Evolutionary conservation across 2,329 filamentous ascomycete genomes (phyloP).

Genomic region (Didymella lethalis): DNA sequence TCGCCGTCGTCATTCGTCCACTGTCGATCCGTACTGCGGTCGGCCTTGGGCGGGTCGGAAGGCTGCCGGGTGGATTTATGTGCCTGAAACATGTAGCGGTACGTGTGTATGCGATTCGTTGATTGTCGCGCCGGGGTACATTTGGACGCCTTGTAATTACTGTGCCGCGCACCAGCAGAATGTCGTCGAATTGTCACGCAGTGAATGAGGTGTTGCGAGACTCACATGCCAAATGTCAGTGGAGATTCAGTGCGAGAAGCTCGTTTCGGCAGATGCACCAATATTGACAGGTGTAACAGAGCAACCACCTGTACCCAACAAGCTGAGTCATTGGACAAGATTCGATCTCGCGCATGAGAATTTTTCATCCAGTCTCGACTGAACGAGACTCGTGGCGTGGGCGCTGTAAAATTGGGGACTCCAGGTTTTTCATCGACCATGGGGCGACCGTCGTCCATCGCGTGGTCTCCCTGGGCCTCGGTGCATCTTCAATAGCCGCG

Average conservation of each 20-base stretch:
- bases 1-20: slow-evolving; percentile 24
- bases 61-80: neutral
- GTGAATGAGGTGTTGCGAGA: neutral
- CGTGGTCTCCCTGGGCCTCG: neutral
- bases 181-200: neutral
- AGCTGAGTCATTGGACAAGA: neutral
- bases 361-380: neutral
- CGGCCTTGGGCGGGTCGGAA: slow-evolving; percentile 2
- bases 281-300: neutral
- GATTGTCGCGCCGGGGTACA: slow-evolving; percentile 9
- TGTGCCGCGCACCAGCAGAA: neutral
- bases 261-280: neutral
- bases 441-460: neutral
- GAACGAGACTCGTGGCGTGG: slow-evolving; percentile 1
- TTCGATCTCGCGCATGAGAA: neutral
- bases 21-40: slow-evolving; percentile 22
- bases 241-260: neutral
- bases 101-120: slow-evolving; percentile 3
- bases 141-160: slow-evolving; percentile 21
- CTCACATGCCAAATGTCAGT: neutral
- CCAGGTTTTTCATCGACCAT: neutral
- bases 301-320: neutral
- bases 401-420: neutral
- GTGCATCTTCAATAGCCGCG: neutral
- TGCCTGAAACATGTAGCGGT: slow-evolving; percentile 3